Evolutionary conservation across 768 basidiomycete genomes (phyloP), one percentile per base, ranked within the genome.

Genomic region (Tricholoma matsutake): DNA sequence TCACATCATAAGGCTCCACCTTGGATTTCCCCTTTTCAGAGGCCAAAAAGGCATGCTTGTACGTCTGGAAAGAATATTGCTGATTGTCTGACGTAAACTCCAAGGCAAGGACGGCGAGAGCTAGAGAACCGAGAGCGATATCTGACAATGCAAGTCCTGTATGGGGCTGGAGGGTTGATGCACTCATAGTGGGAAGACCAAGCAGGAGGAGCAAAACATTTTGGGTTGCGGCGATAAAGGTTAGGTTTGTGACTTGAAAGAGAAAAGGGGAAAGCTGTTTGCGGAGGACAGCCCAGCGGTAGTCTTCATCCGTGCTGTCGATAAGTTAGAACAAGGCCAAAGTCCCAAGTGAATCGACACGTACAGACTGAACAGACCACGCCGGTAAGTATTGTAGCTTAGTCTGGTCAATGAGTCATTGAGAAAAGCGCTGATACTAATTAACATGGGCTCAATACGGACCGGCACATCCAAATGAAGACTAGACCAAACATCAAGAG

Each of bases 61-160:
- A 90, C 0, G 83, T 83, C 64, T 93, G 91, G 73, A 81, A 96
- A 3, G 89, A 85, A 72, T 84, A 95, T 67, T 98, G 96, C 71
- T 95, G 92, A 65, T 96, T 94, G 72, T 98, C 96, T 4, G 96
- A 83, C 1, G 83, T 86, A 75, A 92, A 94, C 70, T 98, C 96
- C 35, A 86, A 63, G 1, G 76, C 79, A 49, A 96, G 72, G 14
- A 84, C 75, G 14, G 81, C 58, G 8, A 96, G 73, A 2, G 88
- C 86, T 4, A 88, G 69, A 0, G 72, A 65, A 6, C 85, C 80
- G 31, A 97, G 83, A 22, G 79, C 51, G 64, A 83, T 81, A 67
- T 98, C 96, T 6, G 87, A 83, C 1, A 70, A 64, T 18, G 76
- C 70, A 54, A 92, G 81, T 8, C 76, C 60, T 6, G 77, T 76